Evolutionary conservation across 2,329 filamentous ascomycete genomes (phyloP), one percentile per base, ranked within the genome.

Genomic region (Herpotrichia juniperi): DNA sequence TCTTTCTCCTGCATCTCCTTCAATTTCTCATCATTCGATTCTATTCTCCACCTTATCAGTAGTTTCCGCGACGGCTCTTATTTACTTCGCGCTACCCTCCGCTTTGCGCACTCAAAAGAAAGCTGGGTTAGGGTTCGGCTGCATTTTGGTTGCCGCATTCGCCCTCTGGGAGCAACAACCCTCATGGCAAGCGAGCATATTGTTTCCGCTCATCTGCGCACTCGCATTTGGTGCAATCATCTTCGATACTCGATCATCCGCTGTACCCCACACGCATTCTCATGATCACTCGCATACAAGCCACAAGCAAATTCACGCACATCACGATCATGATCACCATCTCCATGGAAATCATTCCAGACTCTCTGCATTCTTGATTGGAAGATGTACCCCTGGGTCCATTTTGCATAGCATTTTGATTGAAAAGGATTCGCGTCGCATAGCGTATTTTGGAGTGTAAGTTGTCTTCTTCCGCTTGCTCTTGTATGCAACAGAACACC

Each of bases 371-470:
- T 82, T 88, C 49, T 72, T 97, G 3, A 79, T 97, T n/a, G 81
- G 82, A 0, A 81, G 84, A 48, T 88, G 87, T 10, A 82, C 88
- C 43, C 80, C 81, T 22, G 91, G 88, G 70, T 93, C 93, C 0
- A 81, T 97, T 28, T 66, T 97, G 16, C 87, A 97, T 68, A 88
- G 91, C 47, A 91, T 99, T 52, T 77, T 99, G 64, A 85, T 87
- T 12, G 93, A 97, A 67, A 92, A 91, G 65, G 93, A 99, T 72
- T 97, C 93, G 14, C 84, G 94, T 52, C 86, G 93, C 39, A 97
- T 99, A 58, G 96, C 96, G 62, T 99, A 99, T 75, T 99, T 97
- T 64, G 96, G 96, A 86, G 84, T 82, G 90, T 96, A 79, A 68
- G 87, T 71, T 19, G 9, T 32, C n/a, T 30, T 25, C 24, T n/a